Base-by-base conservation (phyloP, 2,329 filamentous ascomycete genomes). In the Diaporthe aspalathi region DNA sequence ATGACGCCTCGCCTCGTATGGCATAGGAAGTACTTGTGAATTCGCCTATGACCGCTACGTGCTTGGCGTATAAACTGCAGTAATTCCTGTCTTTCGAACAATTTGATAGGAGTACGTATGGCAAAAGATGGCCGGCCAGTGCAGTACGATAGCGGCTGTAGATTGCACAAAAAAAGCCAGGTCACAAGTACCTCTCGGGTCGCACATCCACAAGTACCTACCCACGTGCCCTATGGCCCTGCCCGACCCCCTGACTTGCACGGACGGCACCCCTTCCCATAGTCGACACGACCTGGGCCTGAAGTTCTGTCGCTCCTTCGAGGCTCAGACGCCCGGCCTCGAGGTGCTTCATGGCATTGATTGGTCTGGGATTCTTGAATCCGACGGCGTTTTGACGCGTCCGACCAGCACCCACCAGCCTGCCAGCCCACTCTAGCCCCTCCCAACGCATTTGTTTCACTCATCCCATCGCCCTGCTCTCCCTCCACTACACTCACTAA, bases 351-450 rank as follows among this genome's bases (percentile, higher is more conserved):
- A 65, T 65, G 60, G 43, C 57, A 65, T 65, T 65, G 60, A 65
- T 49, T 65, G 60, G 60, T 24, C 38, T 65, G 43, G 60, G 60
- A 45, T 65, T 50, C 60, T 38, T 50, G 60, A 50, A 50, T 20
- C 60, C 60, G 60, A 65, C 60, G 60, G 60, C 60, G 60, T 65
- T 65, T 65, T 50, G 60, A 65, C 60, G 38, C n/a, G 60, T 50
- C 60, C 60, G 60, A 65, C 45, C 60, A 65, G 60, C 43, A 17
- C 54, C 35, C 38, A 43, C 6, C 35, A 38, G 6, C 35, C 35
- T 5, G 32, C 32, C 47, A n/a, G 24, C 27, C 57, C 57, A 49
- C 57, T 35, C 14, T 49, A 11, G 29, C 60, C 14, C 60, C 43
- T 38, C 60, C 43, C 60, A 47, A 38, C 43, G 43, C 60, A 63